Base-by-base conservation (phyloP, 108 stramenopile genomes). In the Cyclostephanos tholiformis region DNA sequence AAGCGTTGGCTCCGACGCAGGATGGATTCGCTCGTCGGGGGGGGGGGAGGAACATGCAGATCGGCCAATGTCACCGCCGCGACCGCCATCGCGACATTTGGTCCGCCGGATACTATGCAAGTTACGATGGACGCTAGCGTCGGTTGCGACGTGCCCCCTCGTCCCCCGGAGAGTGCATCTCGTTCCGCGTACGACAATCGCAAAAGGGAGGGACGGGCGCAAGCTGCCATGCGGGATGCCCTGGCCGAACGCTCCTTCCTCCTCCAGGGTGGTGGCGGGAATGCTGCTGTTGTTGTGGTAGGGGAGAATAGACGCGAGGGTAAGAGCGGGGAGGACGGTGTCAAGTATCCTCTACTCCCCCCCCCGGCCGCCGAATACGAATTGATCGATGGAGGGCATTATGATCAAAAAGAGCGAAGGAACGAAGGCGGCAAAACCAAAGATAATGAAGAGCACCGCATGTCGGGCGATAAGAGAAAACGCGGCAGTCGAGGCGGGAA, bases 181-280 rank as follows among this genome's bases (percentile, higher is more conserved):
- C 14, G 16, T 16, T 46, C 16, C 44, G 14, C 44, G 16, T 46
- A 41, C 19, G 48, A 39, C 35, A 43, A 39, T 2, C 35, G 38
- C 3, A 55, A 60, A 38, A 70, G 51, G 69, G 69, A 50, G 6
- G 67, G 79, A 64, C 55, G 79, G 48, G 71, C 71, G 8, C 67
- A 72, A 4, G 79, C 71, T n/a, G 79, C 79, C n/a, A 80, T 80
- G 23, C 57, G 68, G 20, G 79, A 80, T 80, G 79, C 72, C 23
- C 51, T 80, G 22, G 60, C 67, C 43, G 75, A 76, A 69, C 75
- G 75, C 16, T 36, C 65, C 6, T 76, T 76, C 38, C 39, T 76
- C 0, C 50, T 35, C 16, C 39, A 25, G 10, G 65, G 32, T 32
- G 44, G 46, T 6, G 44, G 5, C 4, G 32, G n/a, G n/a, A n/a